Percentiles rank a stretch among this genome's conserved stretches.
Conservation (phyloP, 805 yeast species). For the Candida parachauliodes region DNA sequence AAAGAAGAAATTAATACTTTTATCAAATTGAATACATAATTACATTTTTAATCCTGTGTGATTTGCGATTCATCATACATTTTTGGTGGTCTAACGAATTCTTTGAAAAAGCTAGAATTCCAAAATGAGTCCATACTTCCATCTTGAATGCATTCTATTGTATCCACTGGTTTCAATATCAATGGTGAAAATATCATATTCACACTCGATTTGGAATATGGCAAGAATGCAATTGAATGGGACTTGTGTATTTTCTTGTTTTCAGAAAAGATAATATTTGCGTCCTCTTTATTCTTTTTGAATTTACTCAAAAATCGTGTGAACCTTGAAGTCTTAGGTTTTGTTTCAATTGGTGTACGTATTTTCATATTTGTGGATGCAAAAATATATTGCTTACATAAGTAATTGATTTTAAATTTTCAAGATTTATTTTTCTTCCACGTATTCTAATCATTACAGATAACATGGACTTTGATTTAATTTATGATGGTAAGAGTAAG, state of each 20-base stretch:
- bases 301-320: neutral
- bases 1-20: slow-evolving; percentile 41
- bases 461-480: slow-evolving; percentile 1
- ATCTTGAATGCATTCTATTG: slow-evolving; percentile 6
- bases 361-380: slow-evolving; percentile 2
- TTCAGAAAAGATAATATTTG: neutral
- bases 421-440: neutral
- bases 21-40: slow-evolving; percentile 38
- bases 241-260: slow-evolving; percentile 2
- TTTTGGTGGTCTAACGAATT: slow-evolving; percentile 4
- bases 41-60: slow-evolving; percentile 25
- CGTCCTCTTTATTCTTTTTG: neutral
- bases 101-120: slow-evolving; percentile 7
- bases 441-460: too few relatives aligned
- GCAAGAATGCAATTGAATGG: slow-evolving; percentile 3
- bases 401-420: neutral
- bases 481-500: slow-evolving; percentile 28
- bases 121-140: slow-evolving; percentile 3
- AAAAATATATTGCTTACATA: neutral
- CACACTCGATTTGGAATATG: neutral
- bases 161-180: neutral
- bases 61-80: slow-evolving; percentile 7
- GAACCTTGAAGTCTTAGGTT: slow-evolving; percentile 1
- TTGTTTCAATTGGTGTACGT: neutral
- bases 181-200: slow-evolving; percentile 3